Conservation (phyloP, 148 eudicot species). For the Fagopyrum tataricum region DNA sequence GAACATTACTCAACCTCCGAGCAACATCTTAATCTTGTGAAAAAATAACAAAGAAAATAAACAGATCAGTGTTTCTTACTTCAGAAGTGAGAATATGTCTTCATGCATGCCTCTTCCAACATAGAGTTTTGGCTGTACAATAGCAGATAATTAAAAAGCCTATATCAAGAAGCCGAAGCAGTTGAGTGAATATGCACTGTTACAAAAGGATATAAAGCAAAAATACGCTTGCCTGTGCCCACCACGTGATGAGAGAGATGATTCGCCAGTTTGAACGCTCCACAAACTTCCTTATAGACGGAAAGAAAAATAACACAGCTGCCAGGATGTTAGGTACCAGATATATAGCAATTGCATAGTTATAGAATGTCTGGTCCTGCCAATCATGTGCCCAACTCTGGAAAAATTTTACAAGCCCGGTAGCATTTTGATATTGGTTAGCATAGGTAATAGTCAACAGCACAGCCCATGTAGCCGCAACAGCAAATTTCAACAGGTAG, state of each 20-base stretch:
- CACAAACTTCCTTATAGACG: constrained; percentile 55
- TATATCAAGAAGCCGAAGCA: constrained; percentile 3
- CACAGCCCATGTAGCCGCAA: constrained; percentile 86
- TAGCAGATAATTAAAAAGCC: not conserved
- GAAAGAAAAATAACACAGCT: constrained; percentile 65
- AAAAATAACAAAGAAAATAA: not conserved
- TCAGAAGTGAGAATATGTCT: constrained; percentile 78
- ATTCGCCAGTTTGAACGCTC: constrained; percentile 83
- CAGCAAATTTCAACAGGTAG: constrained; percentile 63
- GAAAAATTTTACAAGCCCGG: constrained; percentile 62
- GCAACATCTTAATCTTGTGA: constrained; percentile 2
- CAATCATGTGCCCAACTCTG: constrained; percentile 57
- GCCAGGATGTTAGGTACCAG: constrained; percentile 73
- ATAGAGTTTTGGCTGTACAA: constrained; percentile 84
- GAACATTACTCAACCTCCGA: constrained; percentile 2
- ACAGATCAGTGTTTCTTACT: constrained; percentile 42
- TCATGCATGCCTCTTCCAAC: constrained; percentile 99
- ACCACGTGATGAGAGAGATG: constrained; percentile 68
- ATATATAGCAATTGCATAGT: constrained; percentile 65
- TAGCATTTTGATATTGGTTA: constrained; percentile 49
- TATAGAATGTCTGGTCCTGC: constrained; percentile 48
- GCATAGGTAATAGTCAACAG: constrained; percentile 79
- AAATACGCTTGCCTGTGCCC: constrained; percentile 80
- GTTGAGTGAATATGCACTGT: not conserved
- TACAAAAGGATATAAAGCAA: not conserved